Conservation (phyloP, 2,329 filamentous ascomycete genomes). For the Ceratocystis smalleyi region DNA sequence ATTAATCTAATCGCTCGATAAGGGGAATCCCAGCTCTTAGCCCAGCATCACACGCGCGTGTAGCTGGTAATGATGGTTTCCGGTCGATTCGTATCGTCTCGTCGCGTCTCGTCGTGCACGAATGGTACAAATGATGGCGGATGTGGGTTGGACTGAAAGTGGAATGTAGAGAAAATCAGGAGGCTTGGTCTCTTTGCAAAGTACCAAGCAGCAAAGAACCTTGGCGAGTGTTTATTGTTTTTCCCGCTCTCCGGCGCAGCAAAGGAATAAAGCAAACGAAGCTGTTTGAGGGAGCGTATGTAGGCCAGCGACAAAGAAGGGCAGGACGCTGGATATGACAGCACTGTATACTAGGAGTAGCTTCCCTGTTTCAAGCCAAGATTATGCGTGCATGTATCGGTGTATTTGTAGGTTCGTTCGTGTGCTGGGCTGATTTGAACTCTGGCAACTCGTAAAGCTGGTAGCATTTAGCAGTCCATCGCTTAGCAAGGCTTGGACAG, state of each 20-base stretch:
- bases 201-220: too few species aligned
- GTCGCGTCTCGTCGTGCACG: not conserved
- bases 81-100: not conserved
- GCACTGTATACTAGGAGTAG: too few species aligned
- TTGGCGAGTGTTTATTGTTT: too few species aligned
- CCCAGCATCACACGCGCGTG: not conserved
- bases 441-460: not conserved
- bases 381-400: too few species aligned
- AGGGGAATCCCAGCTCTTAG: not conserved
- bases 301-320: not conserved
- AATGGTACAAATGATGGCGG: not conserved
- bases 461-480: not conserved
- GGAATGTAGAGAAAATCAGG: too few species aligned
- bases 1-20: not conserved
- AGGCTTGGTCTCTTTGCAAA: too few species aligned
- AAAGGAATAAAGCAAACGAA: too few species aligned
- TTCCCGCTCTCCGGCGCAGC: too few species aligned
- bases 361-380: too few species aligned
- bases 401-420: not conserved
- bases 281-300: too few species aligned
- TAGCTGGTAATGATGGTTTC: not conserved
- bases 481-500: not conserved
- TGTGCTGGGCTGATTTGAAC: not conserved
- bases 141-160: too few species aligned
- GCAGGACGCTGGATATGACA: too few species aligned